These are phyloP conservation scores for Geotrichum fermentans DNA, from an alignment of 1,139 yeast genomes.

Conservation along the genomic window DNA sequence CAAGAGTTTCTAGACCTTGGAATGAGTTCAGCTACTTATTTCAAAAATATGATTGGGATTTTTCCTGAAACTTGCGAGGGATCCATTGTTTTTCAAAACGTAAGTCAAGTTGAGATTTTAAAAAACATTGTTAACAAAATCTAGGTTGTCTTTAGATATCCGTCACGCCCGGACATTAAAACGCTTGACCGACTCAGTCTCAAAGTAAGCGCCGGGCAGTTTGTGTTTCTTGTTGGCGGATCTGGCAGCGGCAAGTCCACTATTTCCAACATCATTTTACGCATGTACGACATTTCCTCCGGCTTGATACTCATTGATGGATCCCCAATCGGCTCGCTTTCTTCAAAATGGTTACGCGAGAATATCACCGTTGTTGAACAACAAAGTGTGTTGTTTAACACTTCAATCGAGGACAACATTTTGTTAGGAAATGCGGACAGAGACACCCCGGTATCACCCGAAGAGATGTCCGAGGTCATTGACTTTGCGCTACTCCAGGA, in stretches of 20 bases:
- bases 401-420: conserved; percentile 60
- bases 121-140: conserved; percentile 1
- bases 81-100: conserved; percentile 47
- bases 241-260: conserved; percentile 96
- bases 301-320: conserved; percentile 60
- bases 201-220: conserved; percentile 43
- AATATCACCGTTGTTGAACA: conserved; percentile 74
- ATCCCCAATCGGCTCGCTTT: conserved; percentile 42
- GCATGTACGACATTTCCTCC: conserved; percentile 47
- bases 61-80: conserved; percentile 43
- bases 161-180: conserved; percentile 45
- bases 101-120: conserved; percentile 29
- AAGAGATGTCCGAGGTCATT: conserved; percentile 45
- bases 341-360: conserved; percentile 51
- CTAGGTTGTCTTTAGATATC: conserved; percentile 53
- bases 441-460: conserved; percentile 30
- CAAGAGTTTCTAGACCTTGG: conserved; percentile 20
- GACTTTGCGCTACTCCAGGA: conserved; percentile 47
- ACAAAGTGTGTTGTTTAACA: conserved; percentile 58
- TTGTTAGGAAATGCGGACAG: conserved; percentile 41
- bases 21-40: conserved; percentile 19
- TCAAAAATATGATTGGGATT: conserved; percentile 25
- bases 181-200: conserved; percentile 48
- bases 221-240: conserved; percentile 68
- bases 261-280: conserved; percentile 55